Evolutionary conservation across 2,329 filamentous ascomycete genomes (phyloP).

Genomic region (Ophiostoma ulmi): DNA sequence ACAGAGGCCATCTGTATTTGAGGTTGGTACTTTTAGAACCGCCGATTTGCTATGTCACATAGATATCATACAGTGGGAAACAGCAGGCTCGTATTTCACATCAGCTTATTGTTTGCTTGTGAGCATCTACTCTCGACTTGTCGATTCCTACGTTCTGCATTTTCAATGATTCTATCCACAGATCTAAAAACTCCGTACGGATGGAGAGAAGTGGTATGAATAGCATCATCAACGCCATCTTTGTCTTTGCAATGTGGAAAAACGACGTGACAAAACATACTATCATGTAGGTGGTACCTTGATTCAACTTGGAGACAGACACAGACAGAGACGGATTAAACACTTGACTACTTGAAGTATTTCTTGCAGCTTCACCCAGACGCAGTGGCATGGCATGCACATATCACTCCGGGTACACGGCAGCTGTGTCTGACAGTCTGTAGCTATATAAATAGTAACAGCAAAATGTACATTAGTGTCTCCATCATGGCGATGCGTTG

Average conservation of each 20-base stretch:
- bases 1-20: neutral
- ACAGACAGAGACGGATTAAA: too few species aligned
- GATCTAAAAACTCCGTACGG: too few species aligned
- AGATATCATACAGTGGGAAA: neutral
- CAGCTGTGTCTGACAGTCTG: constrained; percentile 4
- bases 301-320: neutral
- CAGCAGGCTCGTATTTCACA: neutral
- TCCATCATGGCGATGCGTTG: neutral
- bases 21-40: neutral
- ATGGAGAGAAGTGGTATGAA: neutral
- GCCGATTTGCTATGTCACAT: neutral
- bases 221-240: neutral
- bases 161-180: neutral
- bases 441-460: neutral
- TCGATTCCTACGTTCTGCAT: neutral
- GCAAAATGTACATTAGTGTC: neutral
- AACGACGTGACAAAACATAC: neutral
- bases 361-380: neutral
- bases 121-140: neutral
- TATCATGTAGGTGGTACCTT: neutral
- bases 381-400: constrained; percentile 3
- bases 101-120: too few species aligned
- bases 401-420: neutral
- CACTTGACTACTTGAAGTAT: neutral
- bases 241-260: neutral